These are phyloP conservation scores for Trypanosoma rangeli DNA, from an alignment of 208 protist genomes.

Conservation along the genomic window DNA sequence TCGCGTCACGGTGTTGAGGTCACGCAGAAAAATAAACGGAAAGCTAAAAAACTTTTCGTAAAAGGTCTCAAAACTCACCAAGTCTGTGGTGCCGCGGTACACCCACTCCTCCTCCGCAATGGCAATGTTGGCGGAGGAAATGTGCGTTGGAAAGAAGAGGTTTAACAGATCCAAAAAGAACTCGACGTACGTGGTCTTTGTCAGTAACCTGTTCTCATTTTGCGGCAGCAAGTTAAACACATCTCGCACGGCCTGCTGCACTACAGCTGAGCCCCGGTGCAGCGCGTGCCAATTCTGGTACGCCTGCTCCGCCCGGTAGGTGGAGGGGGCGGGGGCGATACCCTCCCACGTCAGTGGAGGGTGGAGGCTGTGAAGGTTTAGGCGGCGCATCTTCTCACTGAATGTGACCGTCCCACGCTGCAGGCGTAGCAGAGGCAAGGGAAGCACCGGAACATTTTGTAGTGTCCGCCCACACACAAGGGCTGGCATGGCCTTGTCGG, in stretches of 20 bases:
- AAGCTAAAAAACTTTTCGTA: constrained; percentile 83
- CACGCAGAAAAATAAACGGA: constrained; percentile 79
- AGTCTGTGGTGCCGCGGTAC: constrained; percentile 76
- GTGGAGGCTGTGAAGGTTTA: constrained; percentile 34
- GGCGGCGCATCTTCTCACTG: not conserved
- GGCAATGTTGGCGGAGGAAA: constrained; percentile 44
- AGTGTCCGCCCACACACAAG: not conserved
- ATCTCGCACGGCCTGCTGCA: constrained; percentile 64
- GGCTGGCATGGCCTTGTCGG: not conserved
- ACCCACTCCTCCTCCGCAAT: constrained; percentile 88
- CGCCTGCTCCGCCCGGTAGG: constrained; percentile 32
- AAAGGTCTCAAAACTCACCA: constrained; percentile 71
- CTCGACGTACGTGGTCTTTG: constrained; percentile 62
- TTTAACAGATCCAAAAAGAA: constrained; percentile 80
- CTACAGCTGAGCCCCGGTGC: constrained; percentile 40
- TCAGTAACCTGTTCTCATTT: constrained; percentile 51
- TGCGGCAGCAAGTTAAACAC: constrained; percentile 61
- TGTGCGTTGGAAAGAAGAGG: constrained; percentile 79
- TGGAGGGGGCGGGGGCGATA: constrained; percentile 41
- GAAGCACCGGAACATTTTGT: constrained; percentile 47
- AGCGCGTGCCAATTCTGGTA: constrained; percentile 56
- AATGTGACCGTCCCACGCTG: constrained; percentile 30
- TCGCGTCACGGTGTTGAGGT: constrained; percentile 51
- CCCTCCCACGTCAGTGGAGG: constrained; percentile 63
- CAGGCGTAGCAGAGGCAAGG: constrained; percentile 53